A percentile compares a stretch with the other conserved stretches of the same genome.
These are phyloP conservation scores for Syzygium malaccense DNA, from an alignment of 441 rosid genomes.

Conservation along the genomic window DNA sequence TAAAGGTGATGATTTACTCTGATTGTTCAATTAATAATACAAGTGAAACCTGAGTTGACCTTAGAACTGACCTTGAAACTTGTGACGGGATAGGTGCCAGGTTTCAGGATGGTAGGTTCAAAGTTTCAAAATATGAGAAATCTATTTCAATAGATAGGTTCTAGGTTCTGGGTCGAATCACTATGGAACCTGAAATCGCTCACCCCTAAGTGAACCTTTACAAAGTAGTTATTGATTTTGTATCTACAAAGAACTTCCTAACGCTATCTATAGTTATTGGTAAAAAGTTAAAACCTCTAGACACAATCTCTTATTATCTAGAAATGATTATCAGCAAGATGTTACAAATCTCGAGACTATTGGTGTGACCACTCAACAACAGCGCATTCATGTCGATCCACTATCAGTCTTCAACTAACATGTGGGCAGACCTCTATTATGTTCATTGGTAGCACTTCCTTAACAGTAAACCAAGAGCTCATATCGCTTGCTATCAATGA, in stretches of 20 bases:
- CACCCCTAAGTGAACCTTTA: no score
- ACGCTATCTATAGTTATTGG: neutral
- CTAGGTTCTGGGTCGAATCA: no score
- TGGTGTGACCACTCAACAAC: neutral
- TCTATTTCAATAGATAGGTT: no score
- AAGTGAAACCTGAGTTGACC: no score
- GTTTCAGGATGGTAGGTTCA: no score
- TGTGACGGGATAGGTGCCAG: no score
- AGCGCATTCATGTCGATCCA: neutral
- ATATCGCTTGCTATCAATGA: neutral
- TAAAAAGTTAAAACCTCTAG: neutral
- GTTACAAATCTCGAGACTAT: neutral
- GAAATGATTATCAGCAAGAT: neutral
- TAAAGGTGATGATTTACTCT: no score
- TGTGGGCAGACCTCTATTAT: neutral
- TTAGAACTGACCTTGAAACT: no score
- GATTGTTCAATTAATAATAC: no score
- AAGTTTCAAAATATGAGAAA: no score
- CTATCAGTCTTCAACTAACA: neutral
- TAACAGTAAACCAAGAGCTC: neutral
- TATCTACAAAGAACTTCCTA: neutral
- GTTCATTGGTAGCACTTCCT: neutral
- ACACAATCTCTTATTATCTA: neutral
- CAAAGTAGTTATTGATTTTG: neutral
- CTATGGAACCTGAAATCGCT: no score